A percentile compares a stretch with the other conserved stretches of the same genome.
phyloP scores from a whole-genome alignment of 768 basidiomycete genomes.

The Thelephora aurantiotincta region DNA sequence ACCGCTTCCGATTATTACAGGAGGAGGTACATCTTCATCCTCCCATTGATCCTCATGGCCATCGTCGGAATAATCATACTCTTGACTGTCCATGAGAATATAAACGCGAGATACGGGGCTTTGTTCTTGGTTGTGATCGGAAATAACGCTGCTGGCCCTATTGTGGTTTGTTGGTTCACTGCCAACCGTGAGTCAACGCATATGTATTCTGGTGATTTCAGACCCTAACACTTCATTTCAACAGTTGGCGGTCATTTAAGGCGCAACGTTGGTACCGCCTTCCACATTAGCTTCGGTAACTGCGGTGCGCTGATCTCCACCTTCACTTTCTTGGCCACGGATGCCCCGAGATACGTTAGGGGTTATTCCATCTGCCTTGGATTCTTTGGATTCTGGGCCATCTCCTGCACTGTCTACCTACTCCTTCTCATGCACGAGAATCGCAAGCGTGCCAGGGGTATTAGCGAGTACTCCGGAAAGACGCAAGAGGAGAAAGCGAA shows the following conservation, averaged over 20 bases:
- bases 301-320: slow-evolving; percentile 17
- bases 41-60: slow-evolving; percentile 8
- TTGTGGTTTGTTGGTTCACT: slow-evolving; percentile 14
- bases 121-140: slow-evolving; percentile 12
- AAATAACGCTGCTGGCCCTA: slow-evolving; percentile 12
- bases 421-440: slow-evolving; percentile 7
- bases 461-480: neutral
- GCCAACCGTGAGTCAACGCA: slow-evolving; percentile 8
- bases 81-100: slow-evolving; percentile 12
- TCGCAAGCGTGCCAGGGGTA: slow-evolving; percentile 7
- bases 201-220: neutral
- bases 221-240: neutral
- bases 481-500: slow-evolving; percentile 9
- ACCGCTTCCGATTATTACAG: too few relatives aligned
- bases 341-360: too few relatives aligned
- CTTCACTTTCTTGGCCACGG: slow-evolving; percentile 17
- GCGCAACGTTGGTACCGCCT: slow-evolving; percentile 15
- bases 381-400: slow-evolving; percentile 9
- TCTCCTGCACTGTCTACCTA: slow-evolving; percentile 8
- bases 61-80: slow-evolving; percentile 12
- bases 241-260: slow-evolving; percentile 15
- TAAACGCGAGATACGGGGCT: slow-evolving; percentile 11
- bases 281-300: slow-evolving; percentile 17
- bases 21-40: too few relatives aligned
- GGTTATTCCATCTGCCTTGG: slow-evolving; percentile 13